Percentiles rank a stretch among this genome's conserved stretches.
Evolutionary conservation across 2,329 filamentous ascomycete species (phyloP).

Genomic region (Daldinia sp.): DNA sequence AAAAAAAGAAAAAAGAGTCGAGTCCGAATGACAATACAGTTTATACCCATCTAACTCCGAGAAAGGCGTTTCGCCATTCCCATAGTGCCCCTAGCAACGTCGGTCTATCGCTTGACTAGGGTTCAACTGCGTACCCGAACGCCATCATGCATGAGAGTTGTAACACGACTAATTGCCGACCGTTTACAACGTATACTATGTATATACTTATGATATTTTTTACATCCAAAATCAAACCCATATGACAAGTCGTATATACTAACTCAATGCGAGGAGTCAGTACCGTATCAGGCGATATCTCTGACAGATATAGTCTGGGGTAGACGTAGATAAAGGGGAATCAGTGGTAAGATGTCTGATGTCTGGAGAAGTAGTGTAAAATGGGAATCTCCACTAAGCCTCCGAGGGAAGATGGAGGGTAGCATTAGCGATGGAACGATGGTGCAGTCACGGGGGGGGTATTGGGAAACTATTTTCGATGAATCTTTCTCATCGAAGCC

Average conservation of each 20-base stretch:
- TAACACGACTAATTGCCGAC: constrained; percentile 30
- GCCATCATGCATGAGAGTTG: constrained; percentile 32
- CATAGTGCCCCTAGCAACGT: constrained; percentile 10
- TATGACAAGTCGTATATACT: constrained; percentile 4
- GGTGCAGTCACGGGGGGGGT: constrained; percentile 6
- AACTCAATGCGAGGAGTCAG: constrained; percentile 4
- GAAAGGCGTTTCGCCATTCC: constrained; percentile 1
- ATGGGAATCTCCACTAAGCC: constrained; percentile 21
- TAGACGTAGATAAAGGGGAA: constrained; percentile 16
- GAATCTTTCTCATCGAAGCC: constrained; percentile 1
- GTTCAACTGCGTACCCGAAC: constrained; percentile 24
- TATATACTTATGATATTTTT: no score
- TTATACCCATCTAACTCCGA: constrained; percentile 16
- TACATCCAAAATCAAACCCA: no score
- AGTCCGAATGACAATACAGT: background rate
- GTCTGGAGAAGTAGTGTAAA: constrained; percentile 9
- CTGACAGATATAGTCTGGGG: constrained; percentile 24
- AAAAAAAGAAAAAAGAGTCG: background rate
- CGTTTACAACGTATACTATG: constrained; percentile 5
- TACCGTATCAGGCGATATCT: constrained; percentile 21
- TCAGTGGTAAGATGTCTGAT: constrained; percentile 19
- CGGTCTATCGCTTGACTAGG: constrained; percentile 10
- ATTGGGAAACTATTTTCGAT: constrained; percentile 8
- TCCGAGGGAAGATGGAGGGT: constrained; percentile 15
- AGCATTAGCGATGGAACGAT: constrained; percentile 17